These are phyloP conservation scores for Cyberlindnera sargentensis DNA, from an alignment of 805 yeast genomes.

Conservation along the genomic window DNA sequence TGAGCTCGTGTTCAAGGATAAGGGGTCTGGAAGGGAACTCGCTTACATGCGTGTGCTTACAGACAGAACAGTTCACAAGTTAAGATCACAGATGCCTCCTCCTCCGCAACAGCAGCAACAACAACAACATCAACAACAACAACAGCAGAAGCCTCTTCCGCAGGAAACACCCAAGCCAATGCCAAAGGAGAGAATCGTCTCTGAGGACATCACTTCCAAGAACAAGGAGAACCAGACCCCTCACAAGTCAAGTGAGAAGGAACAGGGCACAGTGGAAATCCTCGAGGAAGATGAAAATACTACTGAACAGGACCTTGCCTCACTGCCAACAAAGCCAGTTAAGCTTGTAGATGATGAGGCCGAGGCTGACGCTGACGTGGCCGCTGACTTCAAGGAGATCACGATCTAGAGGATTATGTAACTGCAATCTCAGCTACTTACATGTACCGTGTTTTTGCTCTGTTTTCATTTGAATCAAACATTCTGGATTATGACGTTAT, in stretches of 20 bases:
- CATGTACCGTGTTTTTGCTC: no score
- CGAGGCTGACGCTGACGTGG: neutral
- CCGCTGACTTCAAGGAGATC: conserved; percentile 19
- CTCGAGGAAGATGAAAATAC: conserved; percentile 1
- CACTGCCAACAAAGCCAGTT: neutral
- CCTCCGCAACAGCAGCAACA: conserved; percentile 3
- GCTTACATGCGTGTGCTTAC: conserved; percentile 35
- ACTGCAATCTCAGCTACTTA: no score
- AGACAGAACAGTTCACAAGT: conserved; percentile 23
- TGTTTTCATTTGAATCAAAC: no score
- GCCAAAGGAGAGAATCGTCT: conserved; percentile 13
- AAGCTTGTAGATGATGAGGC: conserved; percentile 5
- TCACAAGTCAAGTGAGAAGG: neutral
- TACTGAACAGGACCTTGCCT: conserved; percentile 1
- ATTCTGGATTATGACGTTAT: no score
- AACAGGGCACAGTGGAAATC: neutral
- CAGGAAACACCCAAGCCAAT: conserved; percentile 4
- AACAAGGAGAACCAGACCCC: conserved; percentile 7
- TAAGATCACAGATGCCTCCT: conserved; percentile 13
- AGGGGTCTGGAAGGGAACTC: conserved; percentile 41
- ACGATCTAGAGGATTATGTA: conserved; percentile 6
- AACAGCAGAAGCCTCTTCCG: conserved; percentile 1
- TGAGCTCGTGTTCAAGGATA: conserved; percentile 63
- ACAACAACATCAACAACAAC: conserved; percentile 1
- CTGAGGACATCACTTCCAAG: conserved; percentile 17